phyloP scores from a whole-genome alignment of 495 filamentous ascomycete genomes.

The Podospora tetraspora region DNA sequence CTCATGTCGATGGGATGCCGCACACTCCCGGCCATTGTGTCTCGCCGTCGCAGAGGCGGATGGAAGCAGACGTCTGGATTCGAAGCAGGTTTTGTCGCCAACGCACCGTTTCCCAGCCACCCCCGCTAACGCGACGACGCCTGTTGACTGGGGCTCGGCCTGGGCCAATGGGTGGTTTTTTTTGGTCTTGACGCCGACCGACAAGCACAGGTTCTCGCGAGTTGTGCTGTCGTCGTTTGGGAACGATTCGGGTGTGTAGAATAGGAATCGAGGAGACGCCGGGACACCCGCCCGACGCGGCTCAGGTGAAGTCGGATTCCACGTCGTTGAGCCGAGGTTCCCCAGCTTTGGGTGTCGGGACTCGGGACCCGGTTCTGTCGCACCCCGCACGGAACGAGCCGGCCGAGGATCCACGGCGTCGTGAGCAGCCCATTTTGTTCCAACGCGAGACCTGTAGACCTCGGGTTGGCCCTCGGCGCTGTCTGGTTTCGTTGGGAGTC shows the following conservation, averaged over 20 bases:
- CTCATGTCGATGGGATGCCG: slow-evolving; percentile 81
- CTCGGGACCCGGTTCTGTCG: background rate
- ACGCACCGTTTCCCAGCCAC: background rate
- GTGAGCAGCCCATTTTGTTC: background rate
- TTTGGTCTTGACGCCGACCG: background rate
- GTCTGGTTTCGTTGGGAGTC: background rate
- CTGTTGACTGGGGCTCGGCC: background rate
- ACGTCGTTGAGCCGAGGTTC: slow-evolving; percentile 8
- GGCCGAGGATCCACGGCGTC: background rate
- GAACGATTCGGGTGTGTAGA: background rate
- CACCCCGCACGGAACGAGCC: slow-evolving; percentile 11
- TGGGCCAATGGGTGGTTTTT: background rate
- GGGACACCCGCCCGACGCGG: background rate
- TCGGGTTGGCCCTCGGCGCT: background rate
- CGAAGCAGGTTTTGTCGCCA: slow-evolving; percentile 10
- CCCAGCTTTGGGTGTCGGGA: background rate
- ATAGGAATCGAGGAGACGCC: background rate
- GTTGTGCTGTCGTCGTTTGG: background rate
- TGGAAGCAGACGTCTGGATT: slow-evolving; percentile 8
- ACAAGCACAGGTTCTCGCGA: background rate
- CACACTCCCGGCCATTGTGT: slow-evolving; percentile 75
- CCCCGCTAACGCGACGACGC: background rate
- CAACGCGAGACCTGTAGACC: background rate
- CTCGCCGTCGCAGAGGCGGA: background rate
- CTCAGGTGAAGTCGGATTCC: background rate